Conservation (phyloP, 1,139 yeast species). For the Pichia sp. region DNA sequence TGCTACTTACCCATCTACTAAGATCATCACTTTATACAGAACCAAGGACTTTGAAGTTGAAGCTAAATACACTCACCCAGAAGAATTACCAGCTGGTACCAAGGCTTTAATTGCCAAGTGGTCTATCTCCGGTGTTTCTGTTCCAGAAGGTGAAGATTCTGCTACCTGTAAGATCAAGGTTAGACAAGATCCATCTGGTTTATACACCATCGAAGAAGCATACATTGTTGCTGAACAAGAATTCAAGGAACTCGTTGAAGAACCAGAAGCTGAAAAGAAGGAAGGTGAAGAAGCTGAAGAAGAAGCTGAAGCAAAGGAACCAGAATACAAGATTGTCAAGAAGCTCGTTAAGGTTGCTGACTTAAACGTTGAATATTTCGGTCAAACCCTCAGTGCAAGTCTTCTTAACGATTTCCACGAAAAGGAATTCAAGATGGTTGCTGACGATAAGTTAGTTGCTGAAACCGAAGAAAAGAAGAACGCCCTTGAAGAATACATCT, state of each 20-base stretch:
- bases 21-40: conserved; percentile 93
- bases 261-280: conserved; percentile 51
- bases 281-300: conserved; percentile 44
- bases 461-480: conserved; percentile 99
- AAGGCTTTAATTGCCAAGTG: conserved; percentile 74
- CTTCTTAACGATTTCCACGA: conserved; percentile 66
- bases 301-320: conserved; percentile 47
- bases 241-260: conserved; percentile 78
- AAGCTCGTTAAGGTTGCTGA: conserved; percentile 92
- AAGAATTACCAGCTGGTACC: conserved; percentile 71
- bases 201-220: conserved; percentile 92
- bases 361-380: conserved; percentile 56
- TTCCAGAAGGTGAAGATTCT: conserved; percentile 71
- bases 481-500: conserved; percentile 97
- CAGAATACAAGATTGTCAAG: conserved; percentile 88
- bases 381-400: conserved; percentile 63
- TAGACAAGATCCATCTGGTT: conserved; percentile 96
- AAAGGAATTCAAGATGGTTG: conserved; percentile 77
- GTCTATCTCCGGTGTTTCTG: conserved; percentile 82
- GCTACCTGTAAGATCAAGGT: conserved; percentile 91
- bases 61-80: conserved; percentile 81
- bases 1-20: conserved; percentile 90
- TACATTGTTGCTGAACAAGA: conserved; percentile 91
- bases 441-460: conserved; percentile 94
- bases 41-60: conserved; percentile 82